Evolutionary conservation across 257 asterid species (phyloP).

Genomic region (Hygrophila difformis): DNA sequence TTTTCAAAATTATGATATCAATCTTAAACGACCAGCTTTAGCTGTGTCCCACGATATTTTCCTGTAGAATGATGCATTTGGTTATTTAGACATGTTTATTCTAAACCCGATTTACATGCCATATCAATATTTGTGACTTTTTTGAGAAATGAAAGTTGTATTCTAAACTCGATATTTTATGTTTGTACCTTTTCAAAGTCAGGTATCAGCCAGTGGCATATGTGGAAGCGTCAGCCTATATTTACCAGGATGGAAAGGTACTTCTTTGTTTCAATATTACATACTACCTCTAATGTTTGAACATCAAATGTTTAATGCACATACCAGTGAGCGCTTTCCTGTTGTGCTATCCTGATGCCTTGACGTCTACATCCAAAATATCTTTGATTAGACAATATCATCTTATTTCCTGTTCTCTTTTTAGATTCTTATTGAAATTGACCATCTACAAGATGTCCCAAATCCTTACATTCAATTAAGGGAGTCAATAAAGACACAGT

Average conservation of each 20-base stretch:
- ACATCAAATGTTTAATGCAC: no score
- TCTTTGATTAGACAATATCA: background rate
- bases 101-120: no score
- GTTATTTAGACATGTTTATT: no score
- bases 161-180: conserved; percentile 18
- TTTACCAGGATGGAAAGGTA: conserved; percentile 99
- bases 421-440: conserved; percentile 91
- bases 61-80: no score
- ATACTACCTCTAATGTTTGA: no score
- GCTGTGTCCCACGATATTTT: no score
- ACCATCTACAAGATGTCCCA: conserved; percentile 88
- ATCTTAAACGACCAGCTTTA: no score
- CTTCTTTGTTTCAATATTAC: no score
- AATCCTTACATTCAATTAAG: conserved; percentile 88
- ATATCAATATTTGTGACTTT: no score
- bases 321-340: background rate
- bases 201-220: conserved; percentile 97
- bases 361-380: no score
- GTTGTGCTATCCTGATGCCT: background rate
- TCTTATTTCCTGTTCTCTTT: conserved; percentile 4
- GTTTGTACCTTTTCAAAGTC: conserved; percentile 26
- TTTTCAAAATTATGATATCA: no score
- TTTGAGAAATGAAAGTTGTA: no score
- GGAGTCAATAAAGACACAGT: conserved; percentile 84
- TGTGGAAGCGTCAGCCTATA: conserved; percentile 92